A percentile compares a stretch with the other conserved stretches of the same genome.
Conservation (phyloP, 2,329 filamentous ascomycete genomes). For the Graphiopsis chlorocephala region DNA sequence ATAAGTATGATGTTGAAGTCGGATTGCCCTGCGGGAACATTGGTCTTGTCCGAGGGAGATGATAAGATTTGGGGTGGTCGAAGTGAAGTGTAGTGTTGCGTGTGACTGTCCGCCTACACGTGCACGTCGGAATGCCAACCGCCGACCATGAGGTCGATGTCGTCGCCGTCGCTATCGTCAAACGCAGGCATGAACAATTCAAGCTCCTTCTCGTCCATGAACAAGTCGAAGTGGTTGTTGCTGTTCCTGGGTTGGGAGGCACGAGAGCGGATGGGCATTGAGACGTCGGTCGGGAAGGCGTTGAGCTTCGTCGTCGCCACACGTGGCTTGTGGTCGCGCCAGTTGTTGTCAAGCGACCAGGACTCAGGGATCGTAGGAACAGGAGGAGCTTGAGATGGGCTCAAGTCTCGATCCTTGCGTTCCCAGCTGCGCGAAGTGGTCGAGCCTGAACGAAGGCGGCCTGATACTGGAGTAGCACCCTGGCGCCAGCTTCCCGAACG, state of each 20-base stretch:
- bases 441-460: constrained; percentile 32
- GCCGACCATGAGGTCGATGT: constrained; percentile 17
- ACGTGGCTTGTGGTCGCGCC: constrained; percentile 43
- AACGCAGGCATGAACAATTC: constrained; percentile 14
- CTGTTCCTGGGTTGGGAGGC: neutral
- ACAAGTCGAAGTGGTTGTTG: constrained; percentile 6
- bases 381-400: constrained; percentile 18
- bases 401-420: constrained; percentile 24
- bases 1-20: neutral
- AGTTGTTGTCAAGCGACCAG: constrained; percentile 49
- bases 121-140: constrained; percentile 13
- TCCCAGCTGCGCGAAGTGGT: constrained; percentile 38
- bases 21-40: neutral
- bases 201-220: constrained; percentile 15
- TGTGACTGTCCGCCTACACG: constrained; percentile 7
- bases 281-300: constrained; percentile 8
- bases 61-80: constrained; percentile 1
- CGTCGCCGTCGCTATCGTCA: constrained; percentile 14
- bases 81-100: constrained; percentile 5
- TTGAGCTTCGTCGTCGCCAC: constrained; percentile 11
- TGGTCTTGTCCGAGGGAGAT: neutral
- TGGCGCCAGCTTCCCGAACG: constrained; percentile 34
- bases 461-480: constrained; percentile 24
- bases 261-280: constrained; percentile 1
- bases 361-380: constrained; percentile 20